phyloP scores from a whole-genome alignment of 78 protist genomes.

The Andalucia godoyi region DNA sequence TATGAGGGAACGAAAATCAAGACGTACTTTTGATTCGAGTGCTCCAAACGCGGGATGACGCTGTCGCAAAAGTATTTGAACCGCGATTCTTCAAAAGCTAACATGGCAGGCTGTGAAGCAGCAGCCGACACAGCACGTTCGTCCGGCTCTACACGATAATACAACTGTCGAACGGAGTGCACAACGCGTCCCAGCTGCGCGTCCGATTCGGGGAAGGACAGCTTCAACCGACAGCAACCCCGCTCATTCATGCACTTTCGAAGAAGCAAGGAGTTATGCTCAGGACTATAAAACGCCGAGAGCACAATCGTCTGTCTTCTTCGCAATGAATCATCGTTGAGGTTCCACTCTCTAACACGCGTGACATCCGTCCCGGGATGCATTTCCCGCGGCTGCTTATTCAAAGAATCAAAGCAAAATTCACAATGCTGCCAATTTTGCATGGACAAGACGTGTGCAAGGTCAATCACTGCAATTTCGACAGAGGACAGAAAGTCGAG shows the following conservation, averaged over 20 bases:
- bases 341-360: background rate
- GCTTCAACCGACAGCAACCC: background rate
- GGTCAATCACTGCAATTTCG: constrained; percentile 49
- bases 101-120: too few relatives aligned
- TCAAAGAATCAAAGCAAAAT: constrained; percentile 6
- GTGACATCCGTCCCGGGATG: constrained; percentile 44
- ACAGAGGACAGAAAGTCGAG: constrained; percentile 67
- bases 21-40: background rate
- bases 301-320: constrained; percentile 55
- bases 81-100: too few relatives aligned
- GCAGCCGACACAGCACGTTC: too few relatives aligned
- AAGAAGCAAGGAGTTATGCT: constrained; percentile 32
- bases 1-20: constrained; percentile 44
- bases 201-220: constrained; percentile 5
- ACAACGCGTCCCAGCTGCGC: too few relatives aligned
- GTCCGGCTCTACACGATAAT: too few relatives aligned
- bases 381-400: constrained; percentile 27
- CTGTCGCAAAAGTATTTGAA: too few relatives aligned
- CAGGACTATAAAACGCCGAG: constrained; percentile 19
- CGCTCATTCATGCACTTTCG: constrained; percentile 15
- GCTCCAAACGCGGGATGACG: background rate
- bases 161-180: too few relatives aligned
- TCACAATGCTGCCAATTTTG: constrained; percentile 79
- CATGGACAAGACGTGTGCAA: constrained; percentile 43
- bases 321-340: background rate